Conservation (phyloP, 768 basidiomycete genomes). For the Clavaria fumosa region DNA sequence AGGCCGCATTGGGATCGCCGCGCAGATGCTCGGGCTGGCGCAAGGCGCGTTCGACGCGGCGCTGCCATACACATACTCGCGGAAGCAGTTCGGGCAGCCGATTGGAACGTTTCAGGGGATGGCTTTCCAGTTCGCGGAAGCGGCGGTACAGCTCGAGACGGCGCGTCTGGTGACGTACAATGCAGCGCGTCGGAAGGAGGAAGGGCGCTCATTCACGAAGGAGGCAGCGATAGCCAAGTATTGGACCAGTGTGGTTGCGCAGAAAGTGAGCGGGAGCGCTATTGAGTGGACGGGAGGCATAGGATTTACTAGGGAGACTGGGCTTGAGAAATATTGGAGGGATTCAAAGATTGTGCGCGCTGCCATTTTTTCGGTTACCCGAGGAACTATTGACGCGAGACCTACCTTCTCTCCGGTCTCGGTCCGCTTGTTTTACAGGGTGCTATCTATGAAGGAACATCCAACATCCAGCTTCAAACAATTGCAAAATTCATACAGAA, state of each 20-base stretch:
- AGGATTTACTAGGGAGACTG: constrained; percentile 86
- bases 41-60: constrained; percentile 94
- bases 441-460: constrained; percentile 87
- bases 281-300: constrained; percentile 96
- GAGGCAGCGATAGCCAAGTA: constrained; percentile 99
- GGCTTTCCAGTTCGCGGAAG: constrained; percentile 86
- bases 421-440: constrained; percentile 41
- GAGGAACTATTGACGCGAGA: too few relatives aligned
- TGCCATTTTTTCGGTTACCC: constrained; percentile 2
- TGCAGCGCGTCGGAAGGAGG: constrained; percentile 88
- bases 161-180: constrained; percentile 92
- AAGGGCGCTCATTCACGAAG: constrained; percentile 71
- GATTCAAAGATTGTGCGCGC: constrained; percentile 84
- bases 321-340: constrained; percentile 92
- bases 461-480: constrained; percentile 96
- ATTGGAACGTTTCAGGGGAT: constrained; percentile 94
- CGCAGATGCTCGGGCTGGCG: constrained; percentile 96
- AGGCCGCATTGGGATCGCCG: constrained; percentile 93
- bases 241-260: constrained; percentile 78
- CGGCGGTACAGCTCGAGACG: constrained; percentile 78
- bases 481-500: constrained; percentile 88
- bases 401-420: too few relatives aligned
- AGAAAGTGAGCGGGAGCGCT: constrained; percentile 72
- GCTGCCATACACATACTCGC: constrained; percentile 89
- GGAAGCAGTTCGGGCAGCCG: constrained; percentile 87